These are phyloP conservation scores for Wallacemonas sp. DNA, from an alignment of 208 protist species.

Conservation along the genomic window DNA sequence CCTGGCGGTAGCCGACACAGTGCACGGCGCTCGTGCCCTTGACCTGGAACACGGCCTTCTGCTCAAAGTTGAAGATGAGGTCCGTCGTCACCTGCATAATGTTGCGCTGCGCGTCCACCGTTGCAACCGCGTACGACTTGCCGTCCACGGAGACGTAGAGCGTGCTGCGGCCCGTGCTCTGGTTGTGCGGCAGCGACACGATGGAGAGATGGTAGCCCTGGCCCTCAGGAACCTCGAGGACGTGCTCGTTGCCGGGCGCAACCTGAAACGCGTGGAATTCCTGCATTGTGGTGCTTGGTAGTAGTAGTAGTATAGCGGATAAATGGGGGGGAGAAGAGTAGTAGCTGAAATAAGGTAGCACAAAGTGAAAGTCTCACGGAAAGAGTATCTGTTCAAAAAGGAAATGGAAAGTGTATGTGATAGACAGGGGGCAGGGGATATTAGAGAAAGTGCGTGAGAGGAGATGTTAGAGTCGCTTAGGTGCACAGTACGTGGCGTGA, in stretches of 20 bases:
- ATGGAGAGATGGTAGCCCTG: constrained; percentile 78
- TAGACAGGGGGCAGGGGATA: too few species aligned
- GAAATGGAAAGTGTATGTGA: too few species aligned
- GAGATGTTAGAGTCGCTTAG: too few species aligned
- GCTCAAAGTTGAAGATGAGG: constrained; percentile 81
- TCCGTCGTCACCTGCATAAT: constrained; percentile 71
- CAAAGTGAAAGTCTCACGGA: too few species aligned
- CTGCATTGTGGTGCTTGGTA: constrained; percentile 43
- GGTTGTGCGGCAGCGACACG: constrained; percentile 62
- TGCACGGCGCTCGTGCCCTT: constrained; percentile 76
- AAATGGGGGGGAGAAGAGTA: constrained; percentile 12
- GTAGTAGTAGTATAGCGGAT: neutral
- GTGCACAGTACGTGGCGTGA: too few species aligned
- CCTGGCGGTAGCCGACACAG: constrained; percentile 81
- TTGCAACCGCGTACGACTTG: constrained; percentile 74
- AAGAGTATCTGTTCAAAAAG: too few species aligned
- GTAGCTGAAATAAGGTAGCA: too few species aligned
- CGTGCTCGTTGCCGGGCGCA: constrained; percentile 64
- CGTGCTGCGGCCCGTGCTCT: constrained; percentile 63
- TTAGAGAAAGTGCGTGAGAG: too few species aligned
- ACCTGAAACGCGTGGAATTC: constrained; percentile 86
- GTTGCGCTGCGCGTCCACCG: constrained; percentile 58
- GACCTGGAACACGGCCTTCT: constrained; percentile 74
- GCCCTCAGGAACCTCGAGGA: constrained; percentile 43
- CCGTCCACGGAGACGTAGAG: constrained; percentile 82